Percentiles rank a stretch among this genome's conserved stretches.
phyloP scores from a whole-genome alignment of 352 stramenopile species.

The Phytophthora ohioensis region DNA sequence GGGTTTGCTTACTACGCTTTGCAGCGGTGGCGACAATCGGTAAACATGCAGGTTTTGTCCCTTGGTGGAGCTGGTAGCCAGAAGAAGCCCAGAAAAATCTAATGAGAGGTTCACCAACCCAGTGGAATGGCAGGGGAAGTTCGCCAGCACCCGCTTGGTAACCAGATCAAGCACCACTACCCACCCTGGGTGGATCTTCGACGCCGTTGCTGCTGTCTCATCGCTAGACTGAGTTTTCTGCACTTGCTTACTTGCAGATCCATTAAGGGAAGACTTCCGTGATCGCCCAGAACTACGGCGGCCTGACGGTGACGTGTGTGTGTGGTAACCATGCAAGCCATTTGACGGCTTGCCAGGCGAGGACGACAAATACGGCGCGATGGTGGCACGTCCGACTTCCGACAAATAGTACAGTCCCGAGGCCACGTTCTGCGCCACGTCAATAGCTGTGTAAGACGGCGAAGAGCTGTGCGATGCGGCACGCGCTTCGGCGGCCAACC shows the following conservation, averaged over 20 bases:
- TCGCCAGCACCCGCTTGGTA: slow-evolving; percentile 69
- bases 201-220: slow-evolving; percentile 20
- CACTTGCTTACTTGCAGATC: slow-evolving; percentile 11
- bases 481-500: slow-evolving; percentile 32
- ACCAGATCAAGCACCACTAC: slow-evolving; percentile 75
- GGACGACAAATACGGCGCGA: slow-evolving; percentile 78
- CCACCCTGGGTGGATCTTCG: slow-evolving; percentile 57
- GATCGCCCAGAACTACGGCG: slow-evolving; percentile 22
- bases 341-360: slow-evolving; percentile 54
- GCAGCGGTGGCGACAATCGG: slow-evolving; percentile 70
- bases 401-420: slow-evolving; percentile 88
- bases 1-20: slow-evolving; percentile 42
- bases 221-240: slow-evolving; percentile 21
- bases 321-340: slow-evolving; percentile 15
- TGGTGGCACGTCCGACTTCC: slow-evolving; percentile 69
- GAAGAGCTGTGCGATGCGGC: slow-evolving; percentile 40
- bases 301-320: slow-evolving; percentile 24
- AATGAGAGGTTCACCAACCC: slow-evolving; percentile 79
- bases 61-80: slow-evolving; percentile 85
- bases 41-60: slow-evolving; percentile 91
- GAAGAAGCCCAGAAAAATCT: slow-evolving; percentile 75
- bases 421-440: slow-evolving; percentile 90
- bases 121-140: slow-evolving; percentile 82
- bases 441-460: slow-evolving; percentile 76
- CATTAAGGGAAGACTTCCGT: slow-evolving; percentile 28